phyloP scores from a whole-genome alignment of 2,329 filamentous ascomycete genomes.

The Diaporthe vexans region DNA sequence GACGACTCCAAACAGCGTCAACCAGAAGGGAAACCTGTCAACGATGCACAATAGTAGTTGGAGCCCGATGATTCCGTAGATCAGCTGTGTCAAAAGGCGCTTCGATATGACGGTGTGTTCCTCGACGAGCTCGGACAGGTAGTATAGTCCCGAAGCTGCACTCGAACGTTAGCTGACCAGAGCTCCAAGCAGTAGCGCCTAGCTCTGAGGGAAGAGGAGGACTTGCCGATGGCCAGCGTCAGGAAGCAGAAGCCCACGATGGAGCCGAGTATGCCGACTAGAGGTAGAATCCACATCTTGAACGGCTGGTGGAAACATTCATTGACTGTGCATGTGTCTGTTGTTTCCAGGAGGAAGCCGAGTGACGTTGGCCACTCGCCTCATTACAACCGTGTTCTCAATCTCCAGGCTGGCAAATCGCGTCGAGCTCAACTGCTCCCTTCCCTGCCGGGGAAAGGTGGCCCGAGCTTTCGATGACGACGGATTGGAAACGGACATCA shows the following conservation, averaged over 20 bases:
- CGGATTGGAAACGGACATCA: background rate
- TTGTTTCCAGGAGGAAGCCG: conserved; percentile 27
- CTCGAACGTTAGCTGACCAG: background rate
- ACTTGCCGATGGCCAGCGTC: conserved; percentile 88
- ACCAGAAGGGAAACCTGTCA: conserved; percentile 85
- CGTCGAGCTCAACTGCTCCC: conserved; percentile 38
- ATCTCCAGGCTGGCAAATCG: conserved; percentile 35
- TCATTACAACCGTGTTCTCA: conserved; percentile 37
- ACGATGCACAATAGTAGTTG: conserved; percentile 83
- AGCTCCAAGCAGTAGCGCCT: background rate
- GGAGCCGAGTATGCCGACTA: conserved; percentile 91
- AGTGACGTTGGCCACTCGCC: conserved; percentile 22
- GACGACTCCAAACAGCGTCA: conserved; percentile 81
- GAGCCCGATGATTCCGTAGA: conserved; percentile 83
- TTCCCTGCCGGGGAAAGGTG: conserved; percentile 6
- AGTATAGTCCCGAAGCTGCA: conserved; percentile 94
- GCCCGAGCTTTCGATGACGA: conserved; percentile 31
- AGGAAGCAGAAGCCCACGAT: conserved; percentile 92
- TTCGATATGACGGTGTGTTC: conserved; percentile 96
- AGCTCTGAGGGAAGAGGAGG: conserved; percentile 4
- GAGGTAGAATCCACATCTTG: conserved; percentile 94
- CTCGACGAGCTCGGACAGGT: conserved; percentile 97
- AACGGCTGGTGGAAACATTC: background rate
- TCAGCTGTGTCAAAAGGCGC: conserved; percentile 85
- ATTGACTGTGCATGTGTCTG: background rate